Percentiles rank a stretch among this genome's conserved stretches.
Evolutionary conservation across 768 basidiomycete species (phyloP).

Genomic region (Auriscalpium microsporum): DNA sequence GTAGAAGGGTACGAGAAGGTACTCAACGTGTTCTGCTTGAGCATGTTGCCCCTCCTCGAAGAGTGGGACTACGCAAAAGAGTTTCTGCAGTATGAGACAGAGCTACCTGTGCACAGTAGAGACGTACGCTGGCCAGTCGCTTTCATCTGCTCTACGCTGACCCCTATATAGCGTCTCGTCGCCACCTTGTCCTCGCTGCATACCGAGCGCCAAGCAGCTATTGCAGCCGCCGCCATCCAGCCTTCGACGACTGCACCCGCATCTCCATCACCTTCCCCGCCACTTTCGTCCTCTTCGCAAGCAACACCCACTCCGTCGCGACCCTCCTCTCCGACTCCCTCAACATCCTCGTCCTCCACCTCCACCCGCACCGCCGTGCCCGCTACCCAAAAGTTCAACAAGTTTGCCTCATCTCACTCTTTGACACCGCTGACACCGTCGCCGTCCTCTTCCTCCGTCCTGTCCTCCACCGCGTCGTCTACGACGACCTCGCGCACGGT

Average conservation of each 20-base stretch:
- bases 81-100: slow-evolving; percentile 66
- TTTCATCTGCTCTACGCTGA: too few relatives aligned
- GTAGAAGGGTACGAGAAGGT: slow-evolving; percentile 64
- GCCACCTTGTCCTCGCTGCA: slow-evolving; percentile 5
- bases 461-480: not conserved
- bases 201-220: not conserved
- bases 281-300: not conserved
- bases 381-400: slow-evolving; percentile 5
- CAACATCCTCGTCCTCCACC: slow-evolving; percentile 9
- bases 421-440: slow-evolving; percentile 1
- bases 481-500: slow-evolving; percentile 1
- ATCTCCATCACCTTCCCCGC: not conserved
- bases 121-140: slow-evolving; percentile 35
- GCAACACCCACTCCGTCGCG: slow-evolving; percentile 13
- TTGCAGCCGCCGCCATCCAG: not conserved
- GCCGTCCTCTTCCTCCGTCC: not conserved
- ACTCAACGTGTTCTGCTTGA: slow-evolving; percentile 67
- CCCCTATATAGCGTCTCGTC: slow-evolving; percentile 15
- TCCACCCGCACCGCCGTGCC: slow-evolving; percentile 15
- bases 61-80: slow-evolving; percentile 78
- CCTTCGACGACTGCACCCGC: not conserved
- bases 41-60: slow-evolving; percentile 60
- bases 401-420: not conserved
- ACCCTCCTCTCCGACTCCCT: slow-evolving; percentile 12
- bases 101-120: slow-evolving; percentile 42